phyloP scores from a whole-genome alignment of 1,139 yeast species.

The Torulaspora pretoriensis region DNA sequence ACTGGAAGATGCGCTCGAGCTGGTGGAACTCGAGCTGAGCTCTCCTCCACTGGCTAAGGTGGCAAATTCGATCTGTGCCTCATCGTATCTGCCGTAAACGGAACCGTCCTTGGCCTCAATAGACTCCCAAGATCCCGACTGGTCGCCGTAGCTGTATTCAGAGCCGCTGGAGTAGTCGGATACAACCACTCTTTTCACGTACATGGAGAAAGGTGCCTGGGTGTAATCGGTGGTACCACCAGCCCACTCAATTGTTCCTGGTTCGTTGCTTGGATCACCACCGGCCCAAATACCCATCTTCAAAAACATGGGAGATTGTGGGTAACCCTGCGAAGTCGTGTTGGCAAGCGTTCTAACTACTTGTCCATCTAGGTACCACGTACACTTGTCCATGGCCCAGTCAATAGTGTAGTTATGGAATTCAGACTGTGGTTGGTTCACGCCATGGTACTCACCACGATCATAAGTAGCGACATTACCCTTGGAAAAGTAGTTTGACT shows the following conservation, averaged over 20 bases:
- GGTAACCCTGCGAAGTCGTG: conserved; percentile 57
- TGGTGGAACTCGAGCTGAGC: conserved; percentile 13
- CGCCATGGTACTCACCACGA: conserved; percentile 69
- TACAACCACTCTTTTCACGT: conserved; percentile 56
- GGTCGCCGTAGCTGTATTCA: conserved; percentile 60
- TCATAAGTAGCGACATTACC: conserved; percentile 75
- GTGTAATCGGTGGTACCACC: conserved; percentile 71
- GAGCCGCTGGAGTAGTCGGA: conserved; percentile 79
- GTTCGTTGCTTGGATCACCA: conserved; percentile 61
- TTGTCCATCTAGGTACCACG: conserved; percentile 61
- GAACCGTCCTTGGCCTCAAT: conserved; percentile 61
- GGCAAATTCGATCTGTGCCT: conserved; percentile 50
- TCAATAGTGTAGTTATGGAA: conserved; percentile 78
- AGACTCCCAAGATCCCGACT: conserved; percentile 63
- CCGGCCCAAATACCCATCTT: conserved; percentile 78
- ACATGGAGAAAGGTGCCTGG: conserved; percentile 65
- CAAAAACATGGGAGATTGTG: conserved; percentile 74
- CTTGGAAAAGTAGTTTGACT: conserved; percentile 76
- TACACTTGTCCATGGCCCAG: conserved; percentile 62
- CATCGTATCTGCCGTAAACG: conserved; percentile 54
- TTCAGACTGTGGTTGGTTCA: conserved; percentile 49
- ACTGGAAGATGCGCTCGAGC: conserved; percentile 9
- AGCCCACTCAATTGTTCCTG: conserved; percentile 81
- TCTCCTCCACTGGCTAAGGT: conserved; percentile 38
- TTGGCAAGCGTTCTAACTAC: conserved; percentile 55